These are phyloP conservation scores for Cercospora brassicicola DNA, from an alignment of 2,329 filamentous ascomycete genomes.

Conservation along the genomic window DNA sequence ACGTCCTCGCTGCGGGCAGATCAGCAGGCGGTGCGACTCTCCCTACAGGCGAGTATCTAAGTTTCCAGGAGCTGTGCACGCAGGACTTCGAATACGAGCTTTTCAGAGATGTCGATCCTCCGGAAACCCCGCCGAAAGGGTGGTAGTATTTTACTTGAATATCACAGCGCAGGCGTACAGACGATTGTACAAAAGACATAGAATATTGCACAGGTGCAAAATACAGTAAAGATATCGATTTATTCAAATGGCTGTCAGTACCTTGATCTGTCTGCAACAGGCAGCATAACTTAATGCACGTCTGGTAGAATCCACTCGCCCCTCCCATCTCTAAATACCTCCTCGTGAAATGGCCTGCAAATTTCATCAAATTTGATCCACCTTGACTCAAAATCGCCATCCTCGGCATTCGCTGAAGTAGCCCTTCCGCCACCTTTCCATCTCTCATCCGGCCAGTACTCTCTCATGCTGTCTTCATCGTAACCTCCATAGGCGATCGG, in stretches of 20 bases:
- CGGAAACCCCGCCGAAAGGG: neutral
- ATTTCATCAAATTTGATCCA: slow-evolving; percentile 50
- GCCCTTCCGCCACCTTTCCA: slow-evolving; percentile 51
- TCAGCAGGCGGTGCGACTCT: slow-evolving; percentile 40
- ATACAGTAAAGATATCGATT: neutral
- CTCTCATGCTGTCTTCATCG: slow-evolving; percentile 39
- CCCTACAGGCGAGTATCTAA: slow-evolving; percentile 43
- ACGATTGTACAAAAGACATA: neutral
- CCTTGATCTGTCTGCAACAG: neutral
- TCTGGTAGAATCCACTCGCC: slow-evolving; percentile 39
- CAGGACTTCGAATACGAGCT: slow-evolving; percentile 25
- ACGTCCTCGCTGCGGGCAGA: slow-evolving; percentile 33
- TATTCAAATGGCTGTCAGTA: neutral
- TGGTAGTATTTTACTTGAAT: neutral
- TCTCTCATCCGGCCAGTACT: slow-evolving; percentile 47
- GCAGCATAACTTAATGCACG: slow-evolving; percentile 2
- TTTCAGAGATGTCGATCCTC: slow-evolving; percentile 23
- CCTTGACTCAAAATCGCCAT: slow-evolving; percentile 43
- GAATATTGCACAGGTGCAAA: neutral
- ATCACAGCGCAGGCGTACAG: neutral
- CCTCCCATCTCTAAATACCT: slow-evolving; percentile 49
- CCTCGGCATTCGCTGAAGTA: slow-evolving; percentile 45
- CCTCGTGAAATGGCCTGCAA: slow-evolving; percentile 46
- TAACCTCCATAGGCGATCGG: slow-evolving; percentile 42
- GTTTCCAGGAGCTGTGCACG: slow-evolving; percentile 26